Conservation (phyloP, 192 early-diverging fungal species). For the Spizellomyces punctatus region DNA sequence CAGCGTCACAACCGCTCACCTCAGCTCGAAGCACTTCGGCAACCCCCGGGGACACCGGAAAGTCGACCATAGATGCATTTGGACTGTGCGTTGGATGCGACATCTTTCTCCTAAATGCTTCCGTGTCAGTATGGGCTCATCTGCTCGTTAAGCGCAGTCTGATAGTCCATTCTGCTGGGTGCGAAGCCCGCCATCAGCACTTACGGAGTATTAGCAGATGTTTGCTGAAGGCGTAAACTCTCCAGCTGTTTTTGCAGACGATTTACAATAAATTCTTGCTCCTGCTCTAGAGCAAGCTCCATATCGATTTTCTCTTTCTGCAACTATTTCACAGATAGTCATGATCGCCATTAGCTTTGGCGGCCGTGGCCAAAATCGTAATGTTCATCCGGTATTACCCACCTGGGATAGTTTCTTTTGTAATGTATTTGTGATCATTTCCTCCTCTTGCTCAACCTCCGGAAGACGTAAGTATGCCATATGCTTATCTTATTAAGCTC, state of each 20-base stretch:
- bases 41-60: conserved; percentile 29
- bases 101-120: conserved; percentile 28
- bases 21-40: conserved; percentile 47
- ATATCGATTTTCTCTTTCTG: conserved; percentile 90
- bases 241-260: conserved; percentile 83
- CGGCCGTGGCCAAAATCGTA: not conserved
- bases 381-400: not conserved
- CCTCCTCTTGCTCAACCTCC: conserved; percentile 76
- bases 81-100: conserved; percentile 34
- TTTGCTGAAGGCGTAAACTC: conserved; percentile 34
- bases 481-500: no score
- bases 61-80: conserved; percentile 31
- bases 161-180: not conserved
- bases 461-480: no score
- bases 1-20: conserved; percentile 12
- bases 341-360: not conserved
- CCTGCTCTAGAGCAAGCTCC: conserved; percentile 87
- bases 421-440: conserved; percentile 76
- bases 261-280: conserved; percentile 92
- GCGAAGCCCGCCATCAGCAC: not conserved
- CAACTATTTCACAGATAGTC: conserved; percentile 47
- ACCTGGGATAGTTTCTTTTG: conserved; percentile 68
- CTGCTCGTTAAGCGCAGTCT: not conserved
- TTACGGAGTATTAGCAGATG: conserved; percentile 21
- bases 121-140: not conserved